Evolutionary conservation across 2,329 filamentous ascomycete genomes (phyloP).

Genomic region (Tolypocladium tropicale): DNA sequence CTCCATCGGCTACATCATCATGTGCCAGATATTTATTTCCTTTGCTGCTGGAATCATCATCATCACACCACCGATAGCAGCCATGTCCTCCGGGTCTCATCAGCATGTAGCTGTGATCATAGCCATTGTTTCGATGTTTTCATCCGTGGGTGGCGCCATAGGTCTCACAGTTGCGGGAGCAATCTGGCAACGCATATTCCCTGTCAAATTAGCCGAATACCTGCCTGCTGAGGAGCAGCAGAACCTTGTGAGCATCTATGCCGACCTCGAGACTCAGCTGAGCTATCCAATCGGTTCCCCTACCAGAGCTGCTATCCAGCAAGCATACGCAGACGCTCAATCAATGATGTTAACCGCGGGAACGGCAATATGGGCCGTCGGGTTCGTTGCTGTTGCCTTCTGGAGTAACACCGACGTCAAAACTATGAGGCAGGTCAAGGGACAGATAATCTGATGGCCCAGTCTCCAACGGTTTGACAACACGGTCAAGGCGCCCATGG

Average conservation of each 20-base stretch:
- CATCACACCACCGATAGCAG: slow-evolving; percentile 49
- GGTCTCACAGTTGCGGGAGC: slow-evolving; percentile 51
- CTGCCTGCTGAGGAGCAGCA: slow-evolving; percentile 32
- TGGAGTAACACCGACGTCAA: slow-evolving; percentile 44
- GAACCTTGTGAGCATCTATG: slow-evolving; percentile 36
- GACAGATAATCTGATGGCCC: no score
- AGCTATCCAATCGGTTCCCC: slow-evolving; percentile 38
- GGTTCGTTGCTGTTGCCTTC: slow-evolving; percentile 26
- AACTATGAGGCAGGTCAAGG: slow-evolving; percentile 29
- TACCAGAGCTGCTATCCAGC: slow-evolving; percentile 44
- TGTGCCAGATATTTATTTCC: slow-evolving; percentile 53
- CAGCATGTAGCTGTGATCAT: slow-evolving; percentile 50
- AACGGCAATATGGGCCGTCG: slow-evolving; percentile 33
- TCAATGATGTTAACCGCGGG: slow-evolving; percentile 40
- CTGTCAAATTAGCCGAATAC: slow-evolving; percentile 34
- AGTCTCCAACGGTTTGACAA: no score
- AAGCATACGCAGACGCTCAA: slow-evolving; percentile 47
- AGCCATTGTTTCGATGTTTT: slow-evolving; percentile 50
- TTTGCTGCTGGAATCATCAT: slow-evolving; percentile 50
- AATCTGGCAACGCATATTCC: slow-evolving; percentile 54
- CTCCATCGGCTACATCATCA: slow-evolving; percentile 43
- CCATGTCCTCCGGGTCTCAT: slow-evolving; percentile 50
- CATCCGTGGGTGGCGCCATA: slow-evolving; percentile 49
- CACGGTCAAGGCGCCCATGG: no score
- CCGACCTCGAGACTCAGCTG: slow-evolving; percentile 40